These are phyloP conservation scores for Arabidopsis thaliana DNA, from an alignment of 345 rosid genomes.

Conservation along the genomic window TAIR10.1 NC_003075.7:10583001-10583500, in stretches of 20 bases:
- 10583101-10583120: neutral
- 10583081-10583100: neutral
- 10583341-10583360: neutral
- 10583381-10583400: constrained; percentile 69
- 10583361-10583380: neutral
- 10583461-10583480: constrained; percentile 84
- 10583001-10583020: constrained; percentile 58
- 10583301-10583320: neutral
- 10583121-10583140: neutral
- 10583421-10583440: constrained; percentile 77
- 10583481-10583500: constrained; percentile 98
- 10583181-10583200: constrained; percentile 63
- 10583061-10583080: constrained; percentile 60
- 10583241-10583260: constrained; percentile 11
- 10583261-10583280: neutral
- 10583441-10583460: constrained; percentile 71
- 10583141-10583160: constrained; percentile 47
- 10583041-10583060: constrained; percentile 75
- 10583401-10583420: constrained; percentile 92
- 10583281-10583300: neutral
- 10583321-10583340: neutral
- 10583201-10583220: constrained; percentile 75
- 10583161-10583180: constrained; percentile 73
- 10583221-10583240: constrained; percentile 48
- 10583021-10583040: constrained; percentile 74